Evolutionary conservation across 768 basidiomycete genomes (phyloP), one percentile per base, ranked within the genome.

Genomic region (Suillus tomentosus): DNA sequence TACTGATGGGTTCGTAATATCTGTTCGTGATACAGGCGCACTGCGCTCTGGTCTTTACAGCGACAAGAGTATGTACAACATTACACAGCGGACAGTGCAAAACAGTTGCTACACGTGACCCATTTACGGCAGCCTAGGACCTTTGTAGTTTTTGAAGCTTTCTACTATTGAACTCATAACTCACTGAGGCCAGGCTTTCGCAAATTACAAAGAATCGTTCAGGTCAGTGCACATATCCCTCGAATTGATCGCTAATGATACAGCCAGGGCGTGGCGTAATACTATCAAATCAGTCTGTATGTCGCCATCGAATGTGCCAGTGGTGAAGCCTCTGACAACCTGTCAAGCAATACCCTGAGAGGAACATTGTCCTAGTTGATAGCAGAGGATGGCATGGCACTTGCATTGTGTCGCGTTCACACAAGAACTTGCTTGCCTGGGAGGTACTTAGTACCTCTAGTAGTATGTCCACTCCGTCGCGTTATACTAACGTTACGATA

Each of bases 1-100:
- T n/a, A 66, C 42, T 54, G 22, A 34, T 40, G 40, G 64, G 58
- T 53, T 31, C 51, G 51, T 53, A 27, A 53, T 68, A 51, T 36
- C 50, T 39, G 50, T 61, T 68, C 68, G 72, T 70, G 59, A 66
- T 60, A 59, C 64, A 64, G 69, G 80, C 80, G 84, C 84, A 82
- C 85, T 75, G 85, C 78, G 83, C 84, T 81, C 83, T 73, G 70
- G 67, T 68, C 53, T 54, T 59, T 63, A 63, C 40, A 58, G 19
- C 17, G 2, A 42, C 40, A 17, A 40, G 40, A 58, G 57, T 27
- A 34, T 34, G 31, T 19, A 19, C 27, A n/a, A 42, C 39, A 31
- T 31, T 31, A 31, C 31, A 27, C 37, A 24, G 56, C 27, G 39
- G 5, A 24, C 17, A 31, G 27, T 19, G 56, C 39, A 58, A 58